A percentile compares a stretch with the other conserved stretches of the same genome.
These are phyloP conservation scores for Astrothelium subdiscretum DNA, from an alignment of 495 filamentous ascomycete species.

Conservation along the genomic window DNA sequence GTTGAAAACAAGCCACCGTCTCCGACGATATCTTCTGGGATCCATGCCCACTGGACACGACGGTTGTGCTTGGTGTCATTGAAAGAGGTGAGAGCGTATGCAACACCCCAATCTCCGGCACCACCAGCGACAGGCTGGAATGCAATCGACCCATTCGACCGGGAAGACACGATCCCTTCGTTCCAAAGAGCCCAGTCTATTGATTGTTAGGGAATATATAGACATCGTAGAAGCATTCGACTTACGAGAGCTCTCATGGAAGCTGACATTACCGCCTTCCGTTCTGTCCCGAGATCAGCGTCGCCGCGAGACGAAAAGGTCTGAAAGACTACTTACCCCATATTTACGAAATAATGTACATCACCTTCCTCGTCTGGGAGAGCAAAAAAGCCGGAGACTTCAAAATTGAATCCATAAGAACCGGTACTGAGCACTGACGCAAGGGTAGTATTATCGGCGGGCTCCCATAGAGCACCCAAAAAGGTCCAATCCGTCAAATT, in stretches of 20 bases:
- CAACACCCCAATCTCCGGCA: constrained; percentile 31
- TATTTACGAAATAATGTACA: constrained; percentile 36
- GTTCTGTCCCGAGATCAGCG: neutral
- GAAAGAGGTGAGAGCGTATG: constrained; percentile 35
- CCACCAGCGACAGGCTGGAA: constrained; percentile 29
- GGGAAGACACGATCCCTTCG: constrained; percentile 26
- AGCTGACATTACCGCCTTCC: constrained; percentile 33
- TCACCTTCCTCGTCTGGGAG: constrained; percentile 30
- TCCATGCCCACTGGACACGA: constrained; percentile 35
- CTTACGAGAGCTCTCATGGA: constrained; percentile 16
- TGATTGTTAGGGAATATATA: neutral
- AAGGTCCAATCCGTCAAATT: constrained; percentile 42
- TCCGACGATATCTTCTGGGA: constrained; percentile 27
- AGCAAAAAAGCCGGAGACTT: constrained; percentile 42
- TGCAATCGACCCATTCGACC: constrained; percentile 27
- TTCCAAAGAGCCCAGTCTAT: constrained; percentile 33
- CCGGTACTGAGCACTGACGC: constrained; percentile 33
- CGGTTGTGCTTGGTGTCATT: constrained; percentile 33
- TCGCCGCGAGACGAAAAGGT: neutral
- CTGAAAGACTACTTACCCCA: constrained; percentile 27
- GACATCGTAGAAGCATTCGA: neutral
- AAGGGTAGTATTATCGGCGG: constrained; percentile 29
- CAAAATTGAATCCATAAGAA: constrained; percentile 46
- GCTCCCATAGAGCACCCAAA: constrained; percentile 36
- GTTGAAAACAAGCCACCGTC: constrained; percentile 23